Evolutionary conservation across 768 basidiomycete genomes (phyloP), one percentile per base, ranked within the genome.

Genomic region (Lepiota subincarnata): DNA sequence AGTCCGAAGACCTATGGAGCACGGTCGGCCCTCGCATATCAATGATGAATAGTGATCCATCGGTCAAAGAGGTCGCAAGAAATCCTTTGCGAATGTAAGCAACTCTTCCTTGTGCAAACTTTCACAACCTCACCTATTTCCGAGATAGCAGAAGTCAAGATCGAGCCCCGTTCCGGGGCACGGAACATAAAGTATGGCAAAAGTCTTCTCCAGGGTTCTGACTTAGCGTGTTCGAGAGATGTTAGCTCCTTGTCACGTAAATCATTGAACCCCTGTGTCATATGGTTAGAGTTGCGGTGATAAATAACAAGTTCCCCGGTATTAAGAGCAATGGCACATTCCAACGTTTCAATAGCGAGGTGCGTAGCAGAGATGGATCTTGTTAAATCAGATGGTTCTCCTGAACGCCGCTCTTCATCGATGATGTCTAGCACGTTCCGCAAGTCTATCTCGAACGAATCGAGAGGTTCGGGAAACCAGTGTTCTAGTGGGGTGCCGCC

Each of bases 11-110:
- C 22, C 82, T 74, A 0, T 87, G 68, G 10, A 92, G 76, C 10
- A 92, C 70, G 11, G 76, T 76, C 0, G 91, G 90, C 1, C 82
- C 86, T 19, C 89, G 77, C 76, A 92, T 75, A 62, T 94, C 87
- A 14, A 93, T 64, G 28, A 93, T 70, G 31, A 78, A 68, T 18
- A 95, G 52, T 1, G 77, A 71, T 1, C 82, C 83, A 44, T 80
- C 77, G 4, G 67, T 63, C 64, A 87, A 91, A 2, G 86, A 82
- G 2, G 84, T 75, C 1, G 92, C 89, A 40, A 92, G 66, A 66
- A 95, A 92, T 4, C 89, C 91, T 92, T 56, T 47, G n/a, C 34
- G 41, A 16, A 39, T 40, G 31, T 26, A 24, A 48, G 40, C 28
- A 57, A 39, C n/a, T 31, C 6, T 18, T 37, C 16, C 19, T 7